Base-by-base conservation (phyloP, 768 basidiomycete species). In the Mycena maculata region DNA sequence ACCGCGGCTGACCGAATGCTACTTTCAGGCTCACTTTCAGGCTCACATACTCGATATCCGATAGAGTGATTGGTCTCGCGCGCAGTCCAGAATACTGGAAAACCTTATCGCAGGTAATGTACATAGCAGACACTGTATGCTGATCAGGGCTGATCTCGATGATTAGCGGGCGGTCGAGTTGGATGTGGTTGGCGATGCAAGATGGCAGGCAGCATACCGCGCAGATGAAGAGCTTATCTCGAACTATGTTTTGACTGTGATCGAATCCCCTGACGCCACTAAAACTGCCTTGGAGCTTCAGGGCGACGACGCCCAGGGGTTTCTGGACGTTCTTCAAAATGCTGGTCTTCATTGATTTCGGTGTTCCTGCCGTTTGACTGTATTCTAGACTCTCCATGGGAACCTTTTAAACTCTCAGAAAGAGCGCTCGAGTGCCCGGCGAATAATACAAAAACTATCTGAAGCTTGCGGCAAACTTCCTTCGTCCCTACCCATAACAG, bases 381-480 rank as follows among this genome's bases (percentile, higher is more conserved):
- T 22, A 25, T 22, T 45, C n/a, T 45, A 49, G 48, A 49, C 28
- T 6, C 48, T 49, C 22, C 48, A 6, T 49, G 48, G 15, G 8
- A 28, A 49, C 2, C 6, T 11, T 8, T 20, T 23, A 6, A 49
- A 4, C 15, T 28, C 2, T 6, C 28, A 13, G 22, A 16, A 56
- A 22, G 10, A 18, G 13, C 52, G n/a, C 2, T 41, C 36, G 28
- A 27, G n/a, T 2, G 36, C 39, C 31, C 23, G 39, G 1, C 3
- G n/a, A 53, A 4, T 56, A 2, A 42, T 56, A 22, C 10, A 20
- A 4, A 56, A 42, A 44, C 38, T 56, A 25, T 56, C 38, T 4
- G 55, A 30, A 33, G 41, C 39, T n/a, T 44, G 25, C 25, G 55
- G 42, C 55, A 44, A 25, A 27, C 39, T 56, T 28, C 57, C 57